phyloP scores from a whole-genome alignment of 2,329 filamentous ascomycete genomes.

The Nothomitra cinnamomea region DNA sequence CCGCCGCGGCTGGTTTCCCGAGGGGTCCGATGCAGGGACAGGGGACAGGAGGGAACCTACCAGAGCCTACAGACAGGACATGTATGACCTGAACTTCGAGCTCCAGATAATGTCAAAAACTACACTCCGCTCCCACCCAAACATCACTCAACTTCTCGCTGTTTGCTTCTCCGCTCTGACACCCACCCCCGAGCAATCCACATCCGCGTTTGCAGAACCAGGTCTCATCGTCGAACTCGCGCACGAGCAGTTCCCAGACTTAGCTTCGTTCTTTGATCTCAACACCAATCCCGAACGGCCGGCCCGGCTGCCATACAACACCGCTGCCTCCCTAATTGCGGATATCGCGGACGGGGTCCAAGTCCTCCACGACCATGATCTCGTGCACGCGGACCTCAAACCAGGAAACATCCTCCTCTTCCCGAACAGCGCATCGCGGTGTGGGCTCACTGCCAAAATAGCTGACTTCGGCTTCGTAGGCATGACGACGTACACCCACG shows the following conservation, averaged over 20 bases:
- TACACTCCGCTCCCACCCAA: not conserved
- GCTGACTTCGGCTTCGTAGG: not conserved
- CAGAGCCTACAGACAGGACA: not conserved
- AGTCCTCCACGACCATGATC: not conserved
- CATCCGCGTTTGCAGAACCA: not conserved
- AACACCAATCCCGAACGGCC: not conserved
- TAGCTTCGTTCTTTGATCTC: not conserved
- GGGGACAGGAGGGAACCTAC: not conserved
- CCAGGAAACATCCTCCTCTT: not conserved
- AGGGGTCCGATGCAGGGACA: not conserved
- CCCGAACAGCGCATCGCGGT: not conserved
- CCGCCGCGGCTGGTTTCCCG: not conserved
- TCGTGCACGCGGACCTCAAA: not conserved
- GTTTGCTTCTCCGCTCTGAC: not conserved
- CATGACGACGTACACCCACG: not conserved
- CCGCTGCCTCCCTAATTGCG: not conserved
- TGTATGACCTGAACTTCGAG: slow-evolving; percentile 1
- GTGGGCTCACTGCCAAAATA: not conserved
- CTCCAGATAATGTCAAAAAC: not conserved
- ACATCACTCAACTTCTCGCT: not conserved
- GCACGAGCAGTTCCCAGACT: not conserved
- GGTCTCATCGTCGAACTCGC: not conserved
- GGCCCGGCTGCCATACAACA: not conserved
- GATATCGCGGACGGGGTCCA: not conserved
- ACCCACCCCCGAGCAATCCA: not conserved